phyloP scores from a whole-genome alignment of 768 basidiomycete species.

The Boletus huronensis region DNA sequence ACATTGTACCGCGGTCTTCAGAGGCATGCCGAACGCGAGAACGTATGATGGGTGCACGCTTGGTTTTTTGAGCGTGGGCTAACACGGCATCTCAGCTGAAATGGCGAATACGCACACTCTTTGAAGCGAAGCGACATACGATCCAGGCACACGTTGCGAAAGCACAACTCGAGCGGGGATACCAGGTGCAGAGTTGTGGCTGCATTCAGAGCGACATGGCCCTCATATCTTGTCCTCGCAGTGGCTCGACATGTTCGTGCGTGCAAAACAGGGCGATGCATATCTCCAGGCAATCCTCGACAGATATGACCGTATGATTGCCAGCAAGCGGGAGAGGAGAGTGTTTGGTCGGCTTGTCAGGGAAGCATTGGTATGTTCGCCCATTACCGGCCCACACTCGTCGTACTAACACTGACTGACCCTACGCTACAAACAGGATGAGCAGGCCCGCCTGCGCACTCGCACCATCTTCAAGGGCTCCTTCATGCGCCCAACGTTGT shows the following conservation, averaged over 20 bases:
- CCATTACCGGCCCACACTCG: not conserved
- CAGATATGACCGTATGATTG: slow-evolving; percentile 60
- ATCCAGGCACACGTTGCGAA: slow-evolving; percentile 54
- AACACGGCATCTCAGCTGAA: slow-evolving; percentile 43
- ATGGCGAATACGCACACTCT: slow-evolving; percentile 52
- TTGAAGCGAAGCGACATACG: slow-evolving; percentile 47
- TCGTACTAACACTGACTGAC: not conserved
- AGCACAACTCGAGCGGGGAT: slow-evolving; percentile 45
- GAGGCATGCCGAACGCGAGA: slow-evolving; percentile 47
- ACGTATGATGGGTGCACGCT: slow-evolving; percentile 39
- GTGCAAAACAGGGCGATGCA: slow-evolving; percentile 52
- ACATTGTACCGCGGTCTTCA: slow-evolving; percentile 69
- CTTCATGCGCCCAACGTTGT: slow-evolving; percentile 59
- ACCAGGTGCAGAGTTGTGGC: slow-evolving; percentile 45
- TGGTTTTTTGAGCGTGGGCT: not conserved
- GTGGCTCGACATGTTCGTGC: slow-evolving; percentile 59
- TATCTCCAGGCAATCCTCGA: slow-evolving; percentile 43
- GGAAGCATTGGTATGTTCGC: slow-evolving; percentile 48
- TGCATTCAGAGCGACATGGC: not conserved
- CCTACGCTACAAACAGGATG: slow-evolving; percentile 42
- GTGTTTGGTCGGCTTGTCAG: slow-evolving; percentile 44
- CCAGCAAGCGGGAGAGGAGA: slow-evolving; percentile 45
- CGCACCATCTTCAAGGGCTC: slow-evolving; percentile 72
- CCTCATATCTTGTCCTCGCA: not conserved
- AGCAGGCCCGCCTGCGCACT: slow-evolving; percentile 48